These are phyloP conservation scores for Sideroxylon spinosum DNA, from an alignment of 179 eudicot species.

Conservation along the genomic window DNA sequence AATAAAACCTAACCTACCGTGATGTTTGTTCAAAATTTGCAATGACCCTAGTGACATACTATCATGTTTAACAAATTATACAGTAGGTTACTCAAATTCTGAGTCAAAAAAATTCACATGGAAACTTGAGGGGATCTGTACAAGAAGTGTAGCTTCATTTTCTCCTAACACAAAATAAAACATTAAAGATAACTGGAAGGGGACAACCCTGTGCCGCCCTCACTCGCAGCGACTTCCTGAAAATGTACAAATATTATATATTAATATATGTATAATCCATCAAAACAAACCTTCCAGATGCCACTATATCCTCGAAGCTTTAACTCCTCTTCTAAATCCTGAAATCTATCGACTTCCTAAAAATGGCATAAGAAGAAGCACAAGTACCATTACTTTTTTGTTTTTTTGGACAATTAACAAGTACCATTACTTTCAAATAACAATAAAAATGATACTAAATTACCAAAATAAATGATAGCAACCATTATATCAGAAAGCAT, in stretches of 20 bases:
- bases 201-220: too few relatives aligned
- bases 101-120: not conserved
- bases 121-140: not conserved
- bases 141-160: not conserved
- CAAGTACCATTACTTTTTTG: slow-evolving; percentile 12
- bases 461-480: not conserved
- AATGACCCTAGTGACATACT: not conserved
- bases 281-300: slow-evolving; percentile 73
- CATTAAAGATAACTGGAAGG: too few relatives aligned
- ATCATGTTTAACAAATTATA: not conserved
- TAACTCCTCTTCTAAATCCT: slow-evolving; percentile 67
- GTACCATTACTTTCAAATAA: slow-evolving; percentile 15
- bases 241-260: too few relatives aligned
- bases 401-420: too few relatives aligned
- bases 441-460: not conserved
- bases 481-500: not conserved
- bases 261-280: too few relatives aligned
- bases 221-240: too few relatives aligned
- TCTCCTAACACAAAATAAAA: not conserved
- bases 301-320: slow-evolving; percentile 74
- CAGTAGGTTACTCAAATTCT: not conserved
- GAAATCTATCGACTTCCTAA: slow-evolving; percentile 95
- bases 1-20: slow-evolving; percentile 3
- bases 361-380: slow-evolving; percentile 13
- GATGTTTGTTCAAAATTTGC: not conserved